Evolutionary conservation across 208 protist species (phyloP), one percentile per base, ranked within the genome.

Genomic region (Wallacemonas sp.): DNA sequence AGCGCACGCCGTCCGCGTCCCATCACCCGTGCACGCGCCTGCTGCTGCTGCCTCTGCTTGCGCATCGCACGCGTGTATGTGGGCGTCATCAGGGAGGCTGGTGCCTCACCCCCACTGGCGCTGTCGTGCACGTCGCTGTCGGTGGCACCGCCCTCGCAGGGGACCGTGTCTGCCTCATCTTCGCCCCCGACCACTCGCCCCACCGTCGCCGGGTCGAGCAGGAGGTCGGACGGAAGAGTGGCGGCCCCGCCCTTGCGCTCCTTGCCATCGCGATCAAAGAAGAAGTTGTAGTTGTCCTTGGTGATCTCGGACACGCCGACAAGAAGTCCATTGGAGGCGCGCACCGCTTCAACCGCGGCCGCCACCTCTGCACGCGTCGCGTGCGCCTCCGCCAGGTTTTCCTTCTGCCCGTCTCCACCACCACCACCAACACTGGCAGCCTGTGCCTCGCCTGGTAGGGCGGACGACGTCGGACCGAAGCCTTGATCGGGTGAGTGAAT

Each of bases 251-350:
- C 31, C 8, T 41, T 59, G 3, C 39, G 29, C 8, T 59, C 52
- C 16, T 57, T 39, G 7, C 59, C 65, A 26, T 68, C 65, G 33
- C 70, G 29, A 16, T 52, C 44, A 59, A 75, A 84, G 67, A 77
- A 80, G 45, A 70, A 16, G n/a, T 49, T 7, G 63, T 72, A 84
- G 67, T 84, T 84, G 55, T 66, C 63, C 5, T 50, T 57, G 41
- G 72, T 70, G 52, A 84, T 72, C 2, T 31, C 55, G 3, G 67
- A 41, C 25, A 84, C 70, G 5, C 42, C 63, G 16, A 59, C 29
- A 23, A 59, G 52, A 59, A 59, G 52, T 22, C 52, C 52, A 23
- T 59, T 59, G 10, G 52, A 59, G 14, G 52, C 52, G n/a, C 39
- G 52, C 52, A 59, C n/a, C 4, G 20, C 4, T 23, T 20, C 52